Base-by-base conservation (phyloP, 1,139 yeast genomes). In the Kodamaea ohmeri region DNA sequence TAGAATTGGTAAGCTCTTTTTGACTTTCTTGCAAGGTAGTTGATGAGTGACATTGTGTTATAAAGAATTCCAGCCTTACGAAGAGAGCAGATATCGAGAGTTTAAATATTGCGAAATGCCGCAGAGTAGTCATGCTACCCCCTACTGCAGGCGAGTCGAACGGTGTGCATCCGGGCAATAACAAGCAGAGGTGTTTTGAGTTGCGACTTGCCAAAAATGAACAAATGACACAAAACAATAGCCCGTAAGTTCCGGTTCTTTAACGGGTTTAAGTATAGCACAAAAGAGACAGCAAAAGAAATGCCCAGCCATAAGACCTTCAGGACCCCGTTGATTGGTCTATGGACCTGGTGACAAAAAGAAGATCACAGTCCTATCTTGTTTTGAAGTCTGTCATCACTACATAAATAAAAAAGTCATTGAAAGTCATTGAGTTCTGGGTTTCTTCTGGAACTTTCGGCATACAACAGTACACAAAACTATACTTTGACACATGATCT, bases 1-100 rank as follows among this genome's bases (percentile, higher is more conserved):
- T 61, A 63, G 32, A 44, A 37, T 19, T 50, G 46, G 45, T 61
- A 61, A 4, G 45, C 38, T 36, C 45, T 43, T 37, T 44, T 50
- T 25, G 51, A 32, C 32, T 37, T 44, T 35, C 39, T 48, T 13
- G 22, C 34, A 31, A 37, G 14, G 19, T 37, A 33, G 12, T 24
- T 18, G 2, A 30, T 18, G 3, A 26, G 26, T 9, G 37, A 32
- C 28, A 32, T 32, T 4, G 3, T 31, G 13, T n/a, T 26, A 18
- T 26, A 18, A 6, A 26, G 15, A 17, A 4, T 18, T 18, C 16
- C n/a, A 11, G 8, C 7, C n/a, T 18, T n/a, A 18, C 24, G 6
- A 16, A 8, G 24, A 6, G 16, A n/a, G n/a, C n/a, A n/a, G n/a
- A 11, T n/a, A 4, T 28, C 17, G 20, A 6, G 9, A 3, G 8